These are phyloP conservation scores for Kokia cookei DNA, from an alignment of 441 rosid genomes.

Conservation along the genomic window DNA sequence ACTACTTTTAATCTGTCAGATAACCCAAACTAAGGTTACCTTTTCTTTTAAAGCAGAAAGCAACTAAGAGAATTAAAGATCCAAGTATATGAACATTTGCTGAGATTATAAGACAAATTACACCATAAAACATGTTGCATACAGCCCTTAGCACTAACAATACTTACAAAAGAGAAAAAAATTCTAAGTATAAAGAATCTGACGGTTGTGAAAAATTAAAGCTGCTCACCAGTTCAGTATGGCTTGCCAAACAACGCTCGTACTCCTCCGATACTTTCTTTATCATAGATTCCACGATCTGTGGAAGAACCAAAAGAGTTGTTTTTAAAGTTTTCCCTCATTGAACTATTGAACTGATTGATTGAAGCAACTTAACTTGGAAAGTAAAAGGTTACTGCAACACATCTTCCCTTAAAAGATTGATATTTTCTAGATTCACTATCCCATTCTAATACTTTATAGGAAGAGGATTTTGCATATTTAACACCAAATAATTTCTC, in stretches of 20 bases:
- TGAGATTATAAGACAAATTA: not conserved
- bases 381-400: not conserved
- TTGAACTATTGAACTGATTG: not conserved
- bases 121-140: not conserved
- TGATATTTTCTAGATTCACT: not conserved
- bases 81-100: not conserved
- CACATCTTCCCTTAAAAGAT: not conserved
- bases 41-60: not conserved
- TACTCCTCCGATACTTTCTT: constrained; percentile 57
- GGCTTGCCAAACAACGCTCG: constrained; percentile 40
- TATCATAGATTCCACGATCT: constrained; percentile 78
- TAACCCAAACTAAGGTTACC: constrained; percentile 2
- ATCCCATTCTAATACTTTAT: not conserved
- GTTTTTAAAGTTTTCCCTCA: not conserved
- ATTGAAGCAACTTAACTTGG: not conserved
- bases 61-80: constrained; percentile 3
- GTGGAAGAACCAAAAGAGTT: constrained; percentile 10
- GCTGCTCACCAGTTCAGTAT: constrained; percentile 41
- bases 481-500: not conserved
- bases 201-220: not conserved
- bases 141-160: not conserved
- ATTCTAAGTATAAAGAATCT: not conserved
- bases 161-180: not conserved
- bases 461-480: not conserved
- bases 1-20: constrained; percentile 41